Percentiles rank a stretch among this genome's conserved stretches.
phyloP scores from a whole-genome alignment of 345 rosid species.

The Brassica cretica region DNA sequence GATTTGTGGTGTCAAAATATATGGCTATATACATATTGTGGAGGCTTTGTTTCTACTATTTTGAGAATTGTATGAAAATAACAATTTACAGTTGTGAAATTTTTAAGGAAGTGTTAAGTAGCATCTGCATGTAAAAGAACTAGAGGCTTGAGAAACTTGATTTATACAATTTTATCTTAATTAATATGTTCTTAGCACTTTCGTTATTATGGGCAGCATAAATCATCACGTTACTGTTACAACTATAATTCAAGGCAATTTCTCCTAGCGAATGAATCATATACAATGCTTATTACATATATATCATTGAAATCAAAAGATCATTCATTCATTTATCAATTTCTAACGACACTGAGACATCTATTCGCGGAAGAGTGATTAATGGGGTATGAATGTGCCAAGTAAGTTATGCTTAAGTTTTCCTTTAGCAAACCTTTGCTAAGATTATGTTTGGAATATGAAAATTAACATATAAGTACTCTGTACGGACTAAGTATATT shows the following conservation, averaged over 20 bases:
- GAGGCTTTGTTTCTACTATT: not conserved
- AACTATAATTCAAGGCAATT: not conserved
- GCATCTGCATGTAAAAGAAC: not conserved
- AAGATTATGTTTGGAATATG: not conserved
- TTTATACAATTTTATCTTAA: not conserved
- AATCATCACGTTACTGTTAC: not conserved
- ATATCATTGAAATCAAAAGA: not conserved
- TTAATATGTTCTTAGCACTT: not conserved
- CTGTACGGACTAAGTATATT: not conserved
- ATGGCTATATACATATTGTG: conserved; percentile 2
- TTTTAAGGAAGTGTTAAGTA: not conserved
- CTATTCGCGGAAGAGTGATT: not conserved
- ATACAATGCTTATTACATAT: not conserved
- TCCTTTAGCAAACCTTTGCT: not conserved
- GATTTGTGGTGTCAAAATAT: conserved; percentile 21
- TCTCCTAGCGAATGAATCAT: not conserved
- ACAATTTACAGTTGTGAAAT: not conserved
- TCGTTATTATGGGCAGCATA: not conserved
- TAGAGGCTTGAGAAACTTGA: not conserved
- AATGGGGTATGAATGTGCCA: not conserved
- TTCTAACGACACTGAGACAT: not conserved
- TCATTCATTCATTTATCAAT: not conserved
- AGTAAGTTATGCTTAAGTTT: not conserved
- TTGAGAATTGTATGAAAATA: not conserved
- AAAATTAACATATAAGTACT: conserved; percentile 1